These are phyloP conservation scores for Beauveria sp. DNA, from an alignment of 2,329 filamentous ascomycete species.

Conservation along the genomic window DNA sequence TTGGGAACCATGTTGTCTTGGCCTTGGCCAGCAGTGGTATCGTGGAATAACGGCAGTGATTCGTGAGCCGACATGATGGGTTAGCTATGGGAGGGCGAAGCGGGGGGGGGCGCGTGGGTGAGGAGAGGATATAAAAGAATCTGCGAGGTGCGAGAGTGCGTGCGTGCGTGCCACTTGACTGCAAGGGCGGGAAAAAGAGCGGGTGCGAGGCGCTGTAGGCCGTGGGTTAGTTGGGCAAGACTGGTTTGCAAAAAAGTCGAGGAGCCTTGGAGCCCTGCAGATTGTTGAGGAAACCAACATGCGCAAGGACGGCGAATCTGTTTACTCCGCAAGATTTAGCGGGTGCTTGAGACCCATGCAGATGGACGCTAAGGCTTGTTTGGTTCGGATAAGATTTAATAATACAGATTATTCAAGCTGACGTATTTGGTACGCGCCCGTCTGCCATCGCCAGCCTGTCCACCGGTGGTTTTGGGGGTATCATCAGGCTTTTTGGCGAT, in stretches of 20 bases:
- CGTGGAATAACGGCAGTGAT: slow-evolving; percentile 9
- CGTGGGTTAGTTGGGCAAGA: not conserved
- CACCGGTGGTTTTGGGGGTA: too few species aligned
- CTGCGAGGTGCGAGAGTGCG: not conserved
- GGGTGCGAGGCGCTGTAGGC: slow-evolving; percentile 1
- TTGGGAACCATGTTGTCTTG: slow-evolving; percentile 10
- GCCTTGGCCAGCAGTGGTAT: not conserved
- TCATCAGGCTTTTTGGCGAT: too few species aligned
- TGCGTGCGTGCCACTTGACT: not conserved
- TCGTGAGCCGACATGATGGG: slow-evolving; percentile 11
- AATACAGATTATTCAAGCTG: not conserved
- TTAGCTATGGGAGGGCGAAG: not conserved
- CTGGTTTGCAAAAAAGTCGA: slow-evolving; percentile 4
- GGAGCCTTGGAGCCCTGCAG: slow-evolving; percentile 5
- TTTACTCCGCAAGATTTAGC: slow-evolving; percentile 7
- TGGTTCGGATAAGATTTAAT: not conserved
- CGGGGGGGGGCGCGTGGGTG: not conserved
- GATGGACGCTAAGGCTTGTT: not conserved
- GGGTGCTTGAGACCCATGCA: not conserved
- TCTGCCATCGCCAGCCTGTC: too few species aligned
- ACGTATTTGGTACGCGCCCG: not conserved
- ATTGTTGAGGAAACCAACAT: slow-evolving; percentile 13
- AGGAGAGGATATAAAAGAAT: slow-evolving; percentile 9
- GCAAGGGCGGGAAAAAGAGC: slow-evolving; percentile 4
- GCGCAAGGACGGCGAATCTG: slow-evolving; percentile 1